Evolutionary conservation across 1,284 basidiomycete species (phyloP).

Genomic region (Ceratobasidium theobromae): DNA sequence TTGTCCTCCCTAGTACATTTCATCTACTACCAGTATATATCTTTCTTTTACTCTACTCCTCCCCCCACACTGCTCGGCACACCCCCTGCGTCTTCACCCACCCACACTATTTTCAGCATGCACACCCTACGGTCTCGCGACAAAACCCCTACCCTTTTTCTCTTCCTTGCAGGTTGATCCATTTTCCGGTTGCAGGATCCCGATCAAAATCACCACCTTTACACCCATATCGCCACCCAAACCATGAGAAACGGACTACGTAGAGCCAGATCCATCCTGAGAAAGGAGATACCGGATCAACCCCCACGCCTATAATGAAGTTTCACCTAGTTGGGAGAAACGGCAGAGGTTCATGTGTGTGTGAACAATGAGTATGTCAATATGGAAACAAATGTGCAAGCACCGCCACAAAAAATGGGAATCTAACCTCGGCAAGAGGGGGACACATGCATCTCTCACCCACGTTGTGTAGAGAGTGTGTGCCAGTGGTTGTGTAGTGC

Average conservation of each 20-base stretch:
- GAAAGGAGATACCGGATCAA: background rate
- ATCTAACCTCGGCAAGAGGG: background rate
- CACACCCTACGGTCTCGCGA: background rate
- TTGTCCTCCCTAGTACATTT: too few species aligned
- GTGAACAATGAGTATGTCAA: too few species aligned
- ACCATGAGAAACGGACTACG: slow-evolving; percentile 9
- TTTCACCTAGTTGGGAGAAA: background rate
- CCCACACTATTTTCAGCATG: background rate
- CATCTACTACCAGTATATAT: too few species aligned
- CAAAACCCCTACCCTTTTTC: slow-evolving; percentile 2
- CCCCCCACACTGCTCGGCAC: background rate
- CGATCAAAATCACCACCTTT: slow-evolving; percentile 14
- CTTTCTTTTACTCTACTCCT: background rate
- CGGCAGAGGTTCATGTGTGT: background rate
- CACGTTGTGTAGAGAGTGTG: too few species aligned
- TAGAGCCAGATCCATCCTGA: slow-evolving; percentile 10
- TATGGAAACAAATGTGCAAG: too few species aligned
- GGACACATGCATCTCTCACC: background rate
- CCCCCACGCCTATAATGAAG: background rate
- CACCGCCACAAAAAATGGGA: background rate
- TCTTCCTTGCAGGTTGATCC: slow-evolving; percentile 6
- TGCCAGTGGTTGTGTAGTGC: too few species aligned
- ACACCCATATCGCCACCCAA: slow-evolving; percentile 18
- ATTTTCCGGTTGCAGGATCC: slow-evolving; percentile 8
- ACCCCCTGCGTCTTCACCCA: background rate